Percentiles rank a stretch among this genome's conserved stretches.
Evolutionary conservation across 2,329 filamentous ascomycete genomes (phyloP).

Genomic region (Davidsoniella australis): DNA sequence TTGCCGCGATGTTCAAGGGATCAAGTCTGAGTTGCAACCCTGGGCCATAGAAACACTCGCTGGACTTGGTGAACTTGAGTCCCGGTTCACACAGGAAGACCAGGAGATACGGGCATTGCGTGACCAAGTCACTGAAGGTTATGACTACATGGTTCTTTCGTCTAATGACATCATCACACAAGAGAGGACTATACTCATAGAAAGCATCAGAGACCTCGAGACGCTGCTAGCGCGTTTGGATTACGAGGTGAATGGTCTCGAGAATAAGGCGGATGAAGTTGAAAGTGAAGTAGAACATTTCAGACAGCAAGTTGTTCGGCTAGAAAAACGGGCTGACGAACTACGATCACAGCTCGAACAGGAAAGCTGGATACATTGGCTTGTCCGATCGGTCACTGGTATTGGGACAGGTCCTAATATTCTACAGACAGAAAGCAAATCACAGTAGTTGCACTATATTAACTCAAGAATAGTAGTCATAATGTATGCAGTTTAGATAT

Average conservation of each 20-base stretch:
- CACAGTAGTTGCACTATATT: not conserved
- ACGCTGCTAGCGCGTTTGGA: conserved; percentile 70
- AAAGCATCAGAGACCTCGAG: conserved; percentile 64
- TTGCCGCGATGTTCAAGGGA: conserved; percentile 31
- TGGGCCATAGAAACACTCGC: conserved; percentile 45
- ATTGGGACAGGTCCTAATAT: conserved; percentile 44
- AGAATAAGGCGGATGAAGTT: conserved; percentile 68
- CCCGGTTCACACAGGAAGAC: conserved; percentile 43
- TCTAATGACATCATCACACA: conserved; percentile 52
- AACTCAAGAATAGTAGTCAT: not conserved
- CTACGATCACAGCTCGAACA: conserved; percentile 45
- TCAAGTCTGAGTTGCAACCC: conserved; percentile 36
- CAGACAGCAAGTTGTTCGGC: conserved; percentile 56
- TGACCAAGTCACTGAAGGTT: conserved; percentile 51
- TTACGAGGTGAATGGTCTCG: conserved; percentile 74
- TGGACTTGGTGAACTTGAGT: conserved; percentile 41
- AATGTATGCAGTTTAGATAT: not conserved
- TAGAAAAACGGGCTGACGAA: conserved; percentile 47
- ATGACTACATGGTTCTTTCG: conserved; percentile 47
- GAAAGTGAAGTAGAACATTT: conserved; percentile 70
- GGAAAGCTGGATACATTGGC: conserved; percentile 48
- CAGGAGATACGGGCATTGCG: conserved; percentile 51
- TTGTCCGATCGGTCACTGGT: conserved; percentile 42
- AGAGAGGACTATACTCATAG: conserved; percentile 50
- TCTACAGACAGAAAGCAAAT: conserved; percentile 17